Percentiles rank a stretch among this genome's conserved stretches.
Conservation (phyloP, 306 rosid genomes). For the Lagenaria siceraria region DNA sequence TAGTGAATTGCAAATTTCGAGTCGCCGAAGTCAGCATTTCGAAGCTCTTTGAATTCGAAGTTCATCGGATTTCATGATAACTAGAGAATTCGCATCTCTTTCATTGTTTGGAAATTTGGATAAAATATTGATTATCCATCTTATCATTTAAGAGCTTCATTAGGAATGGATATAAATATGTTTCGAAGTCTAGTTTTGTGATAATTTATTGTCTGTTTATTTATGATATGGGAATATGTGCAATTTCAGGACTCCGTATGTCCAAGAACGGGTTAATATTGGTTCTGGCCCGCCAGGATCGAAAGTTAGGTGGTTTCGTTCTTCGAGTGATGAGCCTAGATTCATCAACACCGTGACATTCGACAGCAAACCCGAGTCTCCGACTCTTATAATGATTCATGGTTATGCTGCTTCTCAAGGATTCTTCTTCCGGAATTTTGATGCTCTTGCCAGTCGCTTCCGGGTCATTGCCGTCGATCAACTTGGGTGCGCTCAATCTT, state of each 20-base stretch:
- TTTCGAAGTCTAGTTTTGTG: neutral
- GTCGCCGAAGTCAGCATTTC: neutral
- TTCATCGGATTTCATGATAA: neutral
- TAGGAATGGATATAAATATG: neutral
- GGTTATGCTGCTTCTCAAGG: slow-evolving; percentile 90
- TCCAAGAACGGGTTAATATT: slow-evolving; percentile 74
- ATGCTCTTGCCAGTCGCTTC: slow-evolving; percentile 79
- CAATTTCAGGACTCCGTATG: slow-evolving; percentile 67
- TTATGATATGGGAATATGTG: neutral
- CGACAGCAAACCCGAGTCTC: slow-evolving; percentile 52
- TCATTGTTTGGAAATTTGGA: neutral
- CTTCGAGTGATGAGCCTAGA: slow-evolving; percentile 63
- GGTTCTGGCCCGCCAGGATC: slow-evolving; percentile 93
- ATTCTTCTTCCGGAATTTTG: slow-evolving; percentile 88
- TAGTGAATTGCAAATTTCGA: neutral
- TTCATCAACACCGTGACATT: slow-evolving; percentile 81
- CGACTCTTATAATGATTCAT: slow-evolving; percentile 87
- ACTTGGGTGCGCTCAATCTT: slow-evolving; percentile 56
- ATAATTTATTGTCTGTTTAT: neutral
- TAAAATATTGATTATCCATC: neutral
- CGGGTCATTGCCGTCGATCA: slow-evolving; percentile 90
- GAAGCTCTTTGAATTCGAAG: neutral
- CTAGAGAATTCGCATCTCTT: neutral
- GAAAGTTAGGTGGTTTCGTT: slow-evolving; percentile 73
- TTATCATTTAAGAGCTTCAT: neutral